Percentiles rank a stretch among this genome's conserved stretches.
phyloP scores from a whole-genome alignment of 2,329 filamentous ascomycete genomes.

The Achaetomium macrosporum region DNA sequence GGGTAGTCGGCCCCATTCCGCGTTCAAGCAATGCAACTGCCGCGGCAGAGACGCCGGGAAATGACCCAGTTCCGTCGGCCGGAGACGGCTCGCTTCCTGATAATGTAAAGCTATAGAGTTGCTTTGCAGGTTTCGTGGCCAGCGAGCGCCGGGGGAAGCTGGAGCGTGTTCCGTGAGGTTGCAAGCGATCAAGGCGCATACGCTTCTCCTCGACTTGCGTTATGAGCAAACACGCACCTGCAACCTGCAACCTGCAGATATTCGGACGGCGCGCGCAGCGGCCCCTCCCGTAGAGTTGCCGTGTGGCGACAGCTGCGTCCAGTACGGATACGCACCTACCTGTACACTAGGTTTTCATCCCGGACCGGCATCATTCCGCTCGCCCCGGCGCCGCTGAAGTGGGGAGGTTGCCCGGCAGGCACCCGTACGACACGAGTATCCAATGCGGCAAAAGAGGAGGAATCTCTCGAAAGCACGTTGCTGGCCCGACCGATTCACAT shows the following conservation, averaged over 20 bases:
- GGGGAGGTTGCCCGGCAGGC: too few relatives aligned
- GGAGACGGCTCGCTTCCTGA: slow-evolving; percentile 6
- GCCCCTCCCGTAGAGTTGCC: slow-evolving; percentile 22
- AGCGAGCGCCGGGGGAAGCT: slow-evolving; percentile 13
- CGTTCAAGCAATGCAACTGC: slow-evolving; percentile 1
- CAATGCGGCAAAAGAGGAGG: neutral
- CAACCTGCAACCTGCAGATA: slow-evolving; percentile 16
- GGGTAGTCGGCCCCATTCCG: neutral
- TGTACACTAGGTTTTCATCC: slow-evolving; percentile 1
- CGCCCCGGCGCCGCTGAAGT: slow-evolving; percentile 11
- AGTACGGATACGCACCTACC: slow-evolving; percentile 4
- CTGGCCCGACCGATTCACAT: neutral
- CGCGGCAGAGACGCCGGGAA: slow-evolving; percentile 6
- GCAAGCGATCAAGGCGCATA: neutral
- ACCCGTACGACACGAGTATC: neutral
- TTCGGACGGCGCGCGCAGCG: slow-evolving; percentile 20
- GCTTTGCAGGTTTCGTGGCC: slow-evolving; percentile 20
- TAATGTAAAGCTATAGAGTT: slow-evolving; percentile 12
- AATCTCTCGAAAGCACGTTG: neutral
- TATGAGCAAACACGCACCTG: slow-evolving; percentile 8
- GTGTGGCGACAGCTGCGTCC: slow-evolving; percentile 14
- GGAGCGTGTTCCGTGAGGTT: slow-evolving; percentile 4
- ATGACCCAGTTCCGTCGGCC: neutral
- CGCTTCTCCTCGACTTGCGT: neutral
- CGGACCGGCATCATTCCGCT: slow-evolving; percentile 13